These are phyloP conservation scores for Aureobasidium sp. DNA, from an alignment of 2,329 filamentous ascomycete genomes.

Conservation along the genomic window DNA sequence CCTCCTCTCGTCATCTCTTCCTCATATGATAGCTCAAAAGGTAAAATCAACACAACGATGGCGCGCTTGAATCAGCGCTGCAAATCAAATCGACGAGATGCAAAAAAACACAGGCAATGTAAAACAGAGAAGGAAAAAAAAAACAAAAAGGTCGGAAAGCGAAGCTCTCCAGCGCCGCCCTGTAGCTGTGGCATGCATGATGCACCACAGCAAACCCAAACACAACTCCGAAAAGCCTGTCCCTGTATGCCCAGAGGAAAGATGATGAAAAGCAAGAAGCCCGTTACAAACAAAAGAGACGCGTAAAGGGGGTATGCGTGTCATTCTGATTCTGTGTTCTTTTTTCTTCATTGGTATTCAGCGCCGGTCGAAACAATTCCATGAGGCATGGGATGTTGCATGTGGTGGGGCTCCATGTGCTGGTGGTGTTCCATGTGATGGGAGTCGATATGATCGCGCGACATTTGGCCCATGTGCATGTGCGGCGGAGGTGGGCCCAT, in stretches of 20 bases:
- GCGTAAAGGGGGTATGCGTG: slow-evolving; percentile 4
- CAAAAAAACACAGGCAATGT: background rate
- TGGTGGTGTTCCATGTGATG: background rate
- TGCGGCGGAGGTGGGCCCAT: slow-evolving; percentile 21
- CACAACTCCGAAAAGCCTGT: background rate
- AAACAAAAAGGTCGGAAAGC: background rate
- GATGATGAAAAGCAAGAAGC: background rate
- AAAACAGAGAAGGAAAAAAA: background rate
- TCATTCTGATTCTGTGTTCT: background rate
- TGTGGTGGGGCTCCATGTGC: background rate
- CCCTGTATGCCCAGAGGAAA: slow-evolving; percentile 4
- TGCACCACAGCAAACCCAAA: background rate
- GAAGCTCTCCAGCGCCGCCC: background rate
- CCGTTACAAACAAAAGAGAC: slow-evolving; percentile 4
- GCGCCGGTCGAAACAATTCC: slow-evolving; percentile 4
- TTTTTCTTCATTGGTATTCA: slow-evolving; percentile 10
- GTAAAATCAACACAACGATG: background rate
- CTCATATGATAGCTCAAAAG: background rate
- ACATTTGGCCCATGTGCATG: slow-evolving; percentile 20
- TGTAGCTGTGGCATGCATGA: background rate
- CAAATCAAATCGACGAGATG: background rate
- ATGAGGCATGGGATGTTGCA: background rate
- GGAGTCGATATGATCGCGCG: slow-evolving; percentile 1
- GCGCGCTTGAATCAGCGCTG: background rate
- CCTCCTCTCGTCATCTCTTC: background rate